Conservation (phyloP, 2,329 filamentous ascomycete genomes). For the Colletotrichum chrysophilum region DNA sequence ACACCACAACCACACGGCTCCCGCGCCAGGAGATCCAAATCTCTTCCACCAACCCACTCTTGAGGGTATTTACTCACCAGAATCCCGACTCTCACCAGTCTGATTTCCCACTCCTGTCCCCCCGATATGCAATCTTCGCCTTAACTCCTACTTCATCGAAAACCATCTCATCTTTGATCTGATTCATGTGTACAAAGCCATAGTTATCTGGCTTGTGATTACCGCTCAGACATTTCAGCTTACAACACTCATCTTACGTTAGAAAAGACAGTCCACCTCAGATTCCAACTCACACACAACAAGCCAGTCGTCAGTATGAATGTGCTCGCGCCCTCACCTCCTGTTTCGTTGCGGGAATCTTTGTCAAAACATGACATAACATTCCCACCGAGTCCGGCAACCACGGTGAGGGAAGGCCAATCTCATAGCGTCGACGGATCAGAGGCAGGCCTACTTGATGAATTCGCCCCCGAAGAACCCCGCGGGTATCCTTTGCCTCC, state of each 20-base stretch:
- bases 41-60: neutral
- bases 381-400: constrained; percentile 45
- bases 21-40: constrained; percentile 13
- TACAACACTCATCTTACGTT: neutral
- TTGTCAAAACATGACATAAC: constrained; percentile 16
- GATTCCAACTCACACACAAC: neutral
- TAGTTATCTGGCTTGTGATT: neutral
- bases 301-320: neutral
- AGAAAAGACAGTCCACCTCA: neutral
- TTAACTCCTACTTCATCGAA: neutral
- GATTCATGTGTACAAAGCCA: neutral
- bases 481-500: constrained; percentile 71
- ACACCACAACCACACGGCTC: constrained; percentile 15
- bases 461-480: constrained; percentile 19
- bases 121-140: neutral
- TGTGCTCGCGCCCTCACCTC: neutral
- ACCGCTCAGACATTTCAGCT: neutral
- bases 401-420: constrained; percentile 42
- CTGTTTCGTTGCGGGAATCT: neutral
- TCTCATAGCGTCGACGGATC: constrained; percentile 36
- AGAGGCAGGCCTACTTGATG: constrained; percentile 19
- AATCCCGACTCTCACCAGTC: neutral
- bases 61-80: constrained; percentile 5
- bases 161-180: neutral
- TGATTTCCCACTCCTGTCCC: neutral